A percentile compares a stretch with the other conserved stretches of the same genome.
Evolutionary conservation across 768 basidiomycete species (phyloP).

Genomic region (Calocybe gangraenosa): DNA sequence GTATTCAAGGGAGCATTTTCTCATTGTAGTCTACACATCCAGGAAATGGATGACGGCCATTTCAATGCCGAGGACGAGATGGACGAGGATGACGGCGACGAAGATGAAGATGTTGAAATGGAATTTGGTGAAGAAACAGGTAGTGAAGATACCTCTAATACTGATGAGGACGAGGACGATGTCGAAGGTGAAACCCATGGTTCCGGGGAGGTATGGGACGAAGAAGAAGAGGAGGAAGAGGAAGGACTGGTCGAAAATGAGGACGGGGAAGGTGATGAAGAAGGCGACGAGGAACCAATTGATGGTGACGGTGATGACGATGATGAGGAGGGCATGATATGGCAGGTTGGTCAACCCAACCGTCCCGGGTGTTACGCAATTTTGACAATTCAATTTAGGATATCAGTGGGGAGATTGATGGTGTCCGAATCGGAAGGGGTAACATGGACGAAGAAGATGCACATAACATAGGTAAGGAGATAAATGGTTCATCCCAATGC

Average conservation of each 20-base stretch:
- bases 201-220: conserved; percentile 56
- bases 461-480: conserved; percentile 34
- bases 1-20: background rate
- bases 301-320: conserved; percentile 49
- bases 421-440: conserved; percentile 41
- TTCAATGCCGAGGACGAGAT: conserved; percentile 70
- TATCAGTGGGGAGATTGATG: conserved; percentile 44
- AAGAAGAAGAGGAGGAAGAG: conserved; percentile 59
- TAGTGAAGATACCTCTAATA: background rate
- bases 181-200: background rate
- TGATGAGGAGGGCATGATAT: conserved; percentile 51
- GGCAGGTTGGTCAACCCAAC: conserved; percentile 42
- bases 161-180: background rate
- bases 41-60: conserved; percentile 86
- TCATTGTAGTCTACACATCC: conserved; percentile 12
- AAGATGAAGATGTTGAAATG: conserved; percentile 83
- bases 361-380: background rate
- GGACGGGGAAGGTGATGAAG: conserved; percentile 44
- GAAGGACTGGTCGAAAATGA: conserved; percentile 55
- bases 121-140: conserved; percentile 50
- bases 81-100: conserved; percentile 78
- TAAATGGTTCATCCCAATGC: background rate
- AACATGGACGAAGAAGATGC: conserved; percentile 61
- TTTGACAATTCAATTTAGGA: conserved; percentile 32
- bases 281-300: conserved; percentile 34